Evolutionary conservation across 495 filamentous ascomycete species (phyloP).

Genomic region (Penicillium maclennaniae): DNA sequence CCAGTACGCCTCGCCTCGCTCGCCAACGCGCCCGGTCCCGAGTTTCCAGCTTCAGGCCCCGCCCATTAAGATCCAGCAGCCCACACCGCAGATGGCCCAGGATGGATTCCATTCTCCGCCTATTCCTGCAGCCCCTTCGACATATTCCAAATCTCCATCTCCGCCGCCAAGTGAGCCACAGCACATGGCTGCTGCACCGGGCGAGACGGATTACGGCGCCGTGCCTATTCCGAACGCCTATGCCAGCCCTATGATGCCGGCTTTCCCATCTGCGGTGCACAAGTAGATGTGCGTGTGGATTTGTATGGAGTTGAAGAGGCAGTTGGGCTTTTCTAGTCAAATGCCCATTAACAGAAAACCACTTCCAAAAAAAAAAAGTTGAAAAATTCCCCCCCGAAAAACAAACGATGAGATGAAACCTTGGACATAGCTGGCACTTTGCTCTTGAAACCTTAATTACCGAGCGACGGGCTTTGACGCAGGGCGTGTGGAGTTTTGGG

Average conservation of each 20-base stretch:
- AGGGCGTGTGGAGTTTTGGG: conserved; percentile 13
- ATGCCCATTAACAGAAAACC: not conserved
- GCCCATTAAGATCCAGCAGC: conserved; percentile 68
- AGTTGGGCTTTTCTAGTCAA: not conserved
- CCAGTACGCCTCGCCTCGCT: conserved; percentile 46
- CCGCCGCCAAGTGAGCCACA: conserved; percentile 25
- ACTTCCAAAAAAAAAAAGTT: conserved; percentile 9
- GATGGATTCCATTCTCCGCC: conserved; percentile 49
- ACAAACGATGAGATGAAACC: conserved; percentile 1
- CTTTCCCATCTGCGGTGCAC: conserved; percentile 30
- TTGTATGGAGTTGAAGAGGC: not conserved
- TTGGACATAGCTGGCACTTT: not conserved
- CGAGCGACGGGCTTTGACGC: conserved; percentile 13
- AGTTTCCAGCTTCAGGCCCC: conserved; percentile 83
- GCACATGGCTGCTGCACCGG: conserved; percentile 44
- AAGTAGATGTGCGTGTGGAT: conserved; percentile 2
- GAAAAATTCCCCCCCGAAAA: conserved; percentile 9
- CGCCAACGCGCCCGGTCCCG: conserved; percentile 45
- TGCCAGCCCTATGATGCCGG: conserved; percentile 40
- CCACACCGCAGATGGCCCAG: conserved; percentile 65
- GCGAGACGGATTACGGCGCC: conserved; percentile 47
- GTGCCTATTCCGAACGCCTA: conserved; percentile 54
- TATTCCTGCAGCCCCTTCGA: not conserved
- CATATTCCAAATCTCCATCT: conserved; percentile 18
- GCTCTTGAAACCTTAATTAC: not conserved